Evolutionary conservation across 2,329 filamentous ascomycete genomes (phyloP), one percentile per base, ranked within the genome.

Genomic region (Ceratocystis ficicola): DNA sequence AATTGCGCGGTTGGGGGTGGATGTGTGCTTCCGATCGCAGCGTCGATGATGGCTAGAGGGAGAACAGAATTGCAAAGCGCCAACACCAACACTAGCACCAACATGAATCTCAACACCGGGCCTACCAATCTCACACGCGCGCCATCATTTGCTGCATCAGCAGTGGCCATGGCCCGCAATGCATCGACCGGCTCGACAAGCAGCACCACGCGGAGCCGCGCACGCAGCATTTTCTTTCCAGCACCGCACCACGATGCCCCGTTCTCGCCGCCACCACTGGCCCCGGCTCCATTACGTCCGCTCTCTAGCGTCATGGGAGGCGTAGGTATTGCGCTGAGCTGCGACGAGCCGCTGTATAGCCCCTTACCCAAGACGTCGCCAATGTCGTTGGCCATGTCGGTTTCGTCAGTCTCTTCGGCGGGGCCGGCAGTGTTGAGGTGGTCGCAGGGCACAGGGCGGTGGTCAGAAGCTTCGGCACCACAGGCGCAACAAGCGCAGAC

Each of bases 181-280:
- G 15, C 59, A 20, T 66, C 64, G 5, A 55, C 46, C 2, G 15
- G 62, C 62, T 66, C 64, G 1, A 32, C 46, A 2, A 30, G 46
- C 62, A 32, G 36, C 36, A 12, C 36, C 36, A 41, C 12, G 44
- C 44, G 44, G 61, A 28, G 44, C 10, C 64, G 59, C 57, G 8
- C 64, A 10, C 64, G 57, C 44, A 55, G 57, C 59, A 62, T 66
- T 28, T 66, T 65, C 55, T 61, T 66, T 12, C 64, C 59, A 10
- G 44, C 59, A 20, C 44, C 46, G 30, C 57, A 66, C 64, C 64
- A 65, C 20, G 32, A 66, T 10, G 59, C 59, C 25, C 64, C 46
- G 30, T 66, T 66, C n/a, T 48, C 59, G 15, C 64, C 64, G 15
- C 64, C 64, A 15, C 55, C 44, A 4, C 25, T n/a, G 1, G 15